phyloP scores from a whole-genome alignment of 257 asterid species.

The Nicotiana attenuata region DNA sequence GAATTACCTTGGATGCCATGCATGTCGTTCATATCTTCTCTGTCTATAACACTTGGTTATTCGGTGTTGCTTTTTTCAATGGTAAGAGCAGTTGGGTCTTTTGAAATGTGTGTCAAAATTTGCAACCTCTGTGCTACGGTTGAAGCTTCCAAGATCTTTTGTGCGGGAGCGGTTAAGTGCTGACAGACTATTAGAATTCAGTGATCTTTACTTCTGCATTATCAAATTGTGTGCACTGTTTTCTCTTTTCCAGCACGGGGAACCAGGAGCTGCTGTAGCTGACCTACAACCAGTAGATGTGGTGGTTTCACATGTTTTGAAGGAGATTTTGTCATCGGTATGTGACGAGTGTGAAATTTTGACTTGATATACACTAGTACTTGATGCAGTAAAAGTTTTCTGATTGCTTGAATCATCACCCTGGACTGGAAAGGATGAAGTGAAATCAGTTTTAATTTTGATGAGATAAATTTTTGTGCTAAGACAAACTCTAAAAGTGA shows the following conservation, averaged over 20 bases:
- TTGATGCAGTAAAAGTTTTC: not conserved
- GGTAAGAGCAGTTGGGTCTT: not conserved
- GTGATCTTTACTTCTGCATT: not conserved
- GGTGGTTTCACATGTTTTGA: slow-evolving; percentile 84
- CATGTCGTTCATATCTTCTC: not conserved
- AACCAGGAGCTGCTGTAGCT: slow-evolving; percentile 98
- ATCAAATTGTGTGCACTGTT: not conserved
- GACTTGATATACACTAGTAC: not conserved
- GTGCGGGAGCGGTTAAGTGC: not conserved
- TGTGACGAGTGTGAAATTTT: slow-evolving; percentile 15
- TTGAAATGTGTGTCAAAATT: not conserved
- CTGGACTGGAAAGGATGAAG: not conserved
- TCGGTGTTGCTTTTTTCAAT: not conserved
- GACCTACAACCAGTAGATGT: slow-evolving; percentile 84
- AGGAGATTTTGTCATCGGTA: slow-evolving; percentile 82
- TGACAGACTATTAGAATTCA: not conserved
- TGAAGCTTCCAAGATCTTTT: not conserved
- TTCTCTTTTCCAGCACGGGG: slow-evolving; percentile 71
- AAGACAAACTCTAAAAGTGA: not conserved
- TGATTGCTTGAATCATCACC: not conserved
- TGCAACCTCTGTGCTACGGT: not conserved
- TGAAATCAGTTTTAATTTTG: not conserved
- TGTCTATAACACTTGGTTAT: not conserved
- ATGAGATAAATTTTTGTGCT: not conserved
- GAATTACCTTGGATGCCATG: not conserved